Base-by-base conservation (phyloP, 2,329 filamentous ascomycete species). In the Talaromyces sp. region DNA sequence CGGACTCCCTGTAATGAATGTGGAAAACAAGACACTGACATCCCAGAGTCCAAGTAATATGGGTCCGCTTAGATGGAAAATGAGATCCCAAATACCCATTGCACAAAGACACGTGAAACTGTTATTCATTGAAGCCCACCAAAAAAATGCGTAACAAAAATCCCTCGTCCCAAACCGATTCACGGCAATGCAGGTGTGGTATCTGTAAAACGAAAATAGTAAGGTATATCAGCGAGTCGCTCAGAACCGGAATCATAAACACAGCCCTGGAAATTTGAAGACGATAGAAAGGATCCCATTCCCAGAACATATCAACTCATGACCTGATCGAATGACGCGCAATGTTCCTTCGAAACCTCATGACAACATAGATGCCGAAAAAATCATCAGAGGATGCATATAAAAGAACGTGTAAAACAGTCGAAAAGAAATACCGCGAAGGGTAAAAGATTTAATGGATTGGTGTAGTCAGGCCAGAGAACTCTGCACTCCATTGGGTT, bases 401-500 rank as follows among this genome's bases (percentile, higher is more conserved):
- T 61, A 55, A 54, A 16, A 50, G 31, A 33, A 33, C 6, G 33
- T 21, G 33, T 16, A 35, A n/a, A 37, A 18, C 16, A 16, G 12
- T 16, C 6, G 18, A 18, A 52, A 28, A 50, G 21, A 12, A 37
- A 1, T n/a, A 37, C 35, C 48, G 9, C n/a, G 9, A 8, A 14
- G 14, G 28, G 50, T 21, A 37, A 11, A 23, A 8, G 21, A 18
- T 1, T 40, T 3, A 48, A 54, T 33, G 31, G 46, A 54, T 9
- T 52, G 11, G 31, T 37, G 48, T 18, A 37, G 6, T 73, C 62
- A 75, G 42, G 73, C 72, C 40, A 70, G 68, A 37, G 71, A 73
- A 62, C 75, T 76, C 52, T 74, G 74, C 23, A 76, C 69, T 23
- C 70, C 69, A 59, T 66, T 71, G 3, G 70, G 63, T 40, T 69